phyloP scores from a whole-genome alignment of 768 basidiomycete species.

The Russula emetica region DNA sequence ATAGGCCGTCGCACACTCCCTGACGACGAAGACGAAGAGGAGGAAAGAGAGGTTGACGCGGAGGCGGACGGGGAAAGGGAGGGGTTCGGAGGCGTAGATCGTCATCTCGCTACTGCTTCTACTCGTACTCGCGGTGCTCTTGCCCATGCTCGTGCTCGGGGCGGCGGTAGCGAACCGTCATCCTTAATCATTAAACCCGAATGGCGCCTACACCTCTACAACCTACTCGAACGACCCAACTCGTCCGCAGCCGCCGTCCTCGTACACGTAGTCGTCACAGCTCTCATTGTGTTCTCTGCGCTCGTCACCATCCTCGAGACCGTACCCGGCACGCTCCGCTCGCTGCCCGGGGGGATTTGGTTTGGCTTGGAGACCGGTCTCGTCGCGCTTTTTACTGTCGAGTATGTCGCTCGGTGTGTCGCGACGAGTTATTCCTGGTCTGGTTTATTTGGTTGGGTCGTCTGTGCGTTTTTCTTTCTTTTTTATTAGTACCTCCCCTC shows the following conservation, averaged over 20 bases:
- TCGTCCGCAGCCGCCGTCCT: conserved; percentile 73
- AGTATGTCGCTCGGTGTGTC: too few species aligned
- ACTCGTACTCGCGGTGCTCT: neutral
- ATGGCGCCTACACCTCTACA: conserved; percentile 66
- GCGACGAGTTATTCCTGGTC: conserved; percentile 57
- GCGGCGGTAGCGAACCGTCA: too few species aligned
- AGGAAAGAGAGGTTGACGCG: neutral
- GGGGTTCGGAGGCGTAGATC: neutral
- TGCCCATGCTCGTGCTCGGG: neutral
- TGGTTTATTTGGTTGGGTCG: conserved; percentile 57
- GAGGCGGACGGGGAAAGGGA: neutral
- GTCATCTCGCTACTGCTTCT: neutral
- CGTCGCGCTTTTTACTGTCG: too few species aligned
- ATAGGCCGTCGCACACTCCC: neutral
- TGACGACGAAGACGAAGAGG: neutral
- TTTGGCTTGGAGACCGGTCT: too few species aligned
- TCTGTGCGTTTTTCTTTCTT: conserved; percentile 46
- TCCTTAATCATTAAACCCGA: conserved; percentile 21
- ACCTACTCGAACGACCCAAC: conserved; percentile 75
- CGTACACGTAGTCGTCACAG: conserved; percentile 65
- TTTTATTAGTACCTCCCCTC: neutral
- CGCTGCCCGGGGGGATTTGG: too few species aligned
- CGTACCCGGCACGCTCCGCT: too few species aligned
- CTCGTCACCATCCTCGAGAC: conserved; percentile 76
- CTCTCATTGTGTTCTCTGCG: conserved; percentile 69